Base-by-base conservation (phyloP, 306 rosid genomes). In the Erythrophleum fordii region DNA sequence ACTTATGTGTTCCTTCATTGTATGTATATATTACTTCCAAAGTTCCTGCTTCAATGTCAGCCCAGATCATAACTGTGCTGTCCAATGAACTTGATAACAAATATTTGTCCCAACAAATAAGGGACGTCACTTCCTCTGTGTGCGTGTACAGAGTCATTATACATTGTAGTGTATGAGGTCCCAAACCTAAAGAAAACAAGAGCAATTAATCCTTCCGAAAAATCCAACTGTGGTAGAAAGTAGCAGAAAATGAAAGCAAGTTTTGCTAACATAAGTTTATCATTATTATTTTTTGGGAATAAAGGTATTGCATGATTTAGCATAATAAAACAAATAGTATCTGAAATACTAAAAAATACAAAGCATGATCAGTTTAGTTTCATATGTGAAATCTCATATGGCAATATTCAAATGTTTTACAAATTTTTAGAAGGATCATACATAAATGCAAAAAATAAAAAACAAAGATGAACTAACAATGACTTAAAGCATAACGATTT, bases 141-240 rank as follows among this genome's bases (percentile, higher is more conserved):
- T 91, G 93, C 7, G 59, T 85, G n/a, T 62, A 72, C 8, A 89
- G 78, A 34, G 90, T 86, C 80, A 67, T 81, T 23, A 45, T 66
- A 77, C 86, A 85, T 60, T 87, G 79, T 3, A 89, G 75, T 1
- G 84, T 76, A 51, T 83, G 42, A 81, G 81, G 53, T 89, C 87
- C 89, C 89, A 89, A 16, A 70, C 90, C 93, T 91, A 62, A 42
- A 42, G 29, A 53, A 49, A 55, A 41, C 52, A 71, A 42, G 10
- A 70, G 25, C 4, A 35, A 23, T 9, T 51, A 8, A 67, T 20
- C 11, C 20, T 52, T 29, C 11, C 5, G 44, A 60, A 10, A 49
- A 65, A 51, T 18, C 8, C 20, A 49, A 6, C 39, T 12, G 6
- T 13, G 17, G 31, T 25, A 26, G 59, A 55, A 42, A 81, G 42